Conservation (phyloP, 2,329 filamentous ascomycete species). For the Ceratocystis harringtonii region DNA sequence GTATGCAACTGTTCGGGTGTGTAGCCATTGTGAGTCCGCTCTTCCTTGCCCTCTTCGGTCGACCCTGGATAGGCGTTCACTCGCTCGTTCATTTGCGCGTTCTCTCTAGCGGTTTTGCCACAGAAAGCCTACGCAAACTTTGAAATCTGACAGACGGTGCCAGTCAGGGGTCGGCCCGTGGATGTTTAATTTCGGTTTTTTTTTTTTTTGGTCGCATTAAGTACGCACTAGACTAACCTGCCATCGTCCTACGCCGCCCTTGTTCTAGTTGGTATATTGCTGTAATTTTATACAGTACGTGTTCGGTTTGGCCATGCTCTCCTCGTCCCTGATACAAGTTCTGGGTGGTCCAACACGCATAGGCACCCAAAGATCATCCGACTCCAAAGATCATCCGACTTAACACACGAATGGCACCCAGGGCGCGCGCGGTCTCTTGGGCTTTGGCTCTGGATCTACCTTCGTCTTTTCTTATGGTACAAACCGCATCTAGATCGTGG, state of each 20-base stretch:
- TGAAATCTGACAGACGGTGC: neutral
- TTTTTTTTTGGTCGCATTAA: neutral
- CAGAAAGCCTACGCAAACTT: neutral
- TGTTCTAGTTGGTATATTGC: neutral
- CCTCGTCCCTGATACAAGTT: too few species aligned
- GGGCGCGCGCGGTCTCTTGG: neutral
- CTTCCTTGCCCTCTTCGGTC: too few species aligned
- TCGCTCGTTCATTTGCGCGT: neutral
- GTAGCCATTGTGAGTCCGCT: neutral
- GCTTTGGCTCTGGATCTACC: too few species aligned
- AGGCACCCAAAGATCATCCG: neutral
- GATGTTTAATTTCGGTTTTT: neutral
- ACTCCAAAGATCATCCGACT: neutral
- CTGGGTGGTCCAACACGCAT: too few species aligned
- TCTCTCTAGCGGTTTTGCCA: neutral
- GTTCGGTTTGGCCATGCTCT: too few species aligned
- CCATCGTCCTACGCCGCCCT: too few species aligned
- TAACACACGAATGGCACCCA: neutral
- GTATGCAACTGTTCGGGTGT: neutral
- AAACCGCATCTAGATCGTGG: slow-evolving; percentile 3
- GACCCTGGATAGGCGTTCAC: neutral
- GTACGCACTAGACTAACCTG: neutral
- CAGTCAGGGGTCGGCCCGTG: neutral
- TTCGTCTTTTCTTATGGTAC: neutral
- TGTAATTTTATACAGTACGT: too few species aligned